A percentile compares a stretch with the other conserved stretches of the same genome.
Evolutionary conservation across 495 filamentous ascomycete genomes (phyloP).

Genomic region (Parmelia sp.): DNA sequence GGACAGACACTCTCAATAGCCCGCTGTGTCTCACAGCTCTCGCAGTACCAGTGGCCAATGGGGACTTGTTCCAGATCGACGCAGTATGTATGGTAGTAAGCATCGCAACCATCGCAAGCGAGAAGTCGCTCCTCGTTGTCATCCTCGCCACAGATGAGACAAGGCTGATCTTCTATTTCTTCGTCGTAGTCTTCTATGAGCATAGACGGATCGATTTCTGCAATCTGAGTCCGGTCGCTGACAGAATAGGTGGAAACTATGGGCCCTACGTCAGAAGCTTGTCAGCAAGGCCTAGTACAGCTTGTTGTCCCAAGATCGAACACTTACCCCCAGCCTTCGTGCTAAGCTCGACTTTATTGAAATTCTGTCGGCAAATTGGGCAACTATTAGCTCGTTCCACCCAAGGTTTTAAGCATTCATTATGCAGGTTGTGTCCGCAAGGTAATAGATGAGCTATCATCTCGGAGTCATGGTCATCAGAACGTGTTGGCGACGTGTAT

Average conservation of each 20-base stretch:
- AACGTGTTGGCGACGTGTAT: conserved; percentile 29
- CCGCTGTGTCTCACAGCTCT: conserved; percentile 58
- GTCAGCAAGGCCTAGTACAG: conserved; percentile 27
- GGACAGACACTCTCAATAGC: conserved; percentile 33
- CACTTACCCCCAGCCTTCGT: conserved; percentile 68
- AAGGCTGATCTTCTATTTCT: conserved; percentile 56
- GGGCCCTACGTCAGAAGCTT: conserved; percentile 45
- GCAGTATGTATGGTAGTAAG: conserved; percentile 78
- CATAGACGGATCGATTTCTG: conserved; percentile 77
- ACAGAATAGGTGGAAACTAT: conserved; percentile 77
- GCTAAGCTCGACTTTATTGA: conserved; percentile 82
- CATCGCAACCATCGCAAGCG: conserved; percentile 82
- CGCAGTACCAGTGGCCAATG: conserved; percentile 74
- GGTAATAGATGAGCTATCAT: conserved; percentile 59
- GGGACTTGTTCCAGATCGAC: conserved; percentile 72
- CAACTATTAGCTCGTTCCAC: conserved; percentile 95
- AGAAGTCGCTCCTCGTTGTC: conserved; percentile 76
- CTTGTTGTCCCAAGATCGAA: background rate
- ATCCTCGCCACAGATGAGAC: conserved; percentile 68
- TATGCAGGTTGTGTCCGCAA: conserved; percentile 85
- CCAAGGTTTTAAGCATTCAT: conserved; percentile 88
- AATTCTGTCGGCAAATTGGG: conserved; percentile 86
- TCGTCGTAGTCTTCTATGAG: conserved; percentile 68
- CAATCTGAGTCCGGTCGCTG: conserved; percentile 80
- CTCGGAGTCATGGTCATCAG: conserved; percentile 39